Base-by-base conservation (phyloP, 805 yeast genomes). In the Wickerhamomyces ciferrii region DNA sequence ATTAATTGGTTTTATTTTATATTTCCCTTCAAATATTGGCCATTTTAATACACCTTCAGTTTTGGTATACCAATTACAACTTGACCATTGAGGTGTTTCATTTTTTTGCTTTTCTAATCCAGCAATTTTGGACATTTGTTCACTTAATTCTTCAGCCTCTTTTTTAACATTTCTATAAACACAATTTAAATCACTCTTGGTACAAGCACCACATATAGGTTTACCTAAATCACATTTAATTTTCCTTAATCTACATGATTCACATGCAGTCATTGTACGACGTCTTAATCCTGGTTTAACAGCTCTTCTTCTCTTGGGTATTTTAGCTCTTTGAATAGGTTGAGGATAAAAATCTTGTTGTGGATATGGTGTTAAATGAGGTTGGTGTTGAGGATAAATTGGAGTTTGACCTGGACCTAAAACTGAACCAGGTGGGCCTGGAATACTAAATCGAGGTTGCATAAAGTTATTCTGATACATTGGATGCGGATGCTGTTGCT, bases 121-220 rank as follows among this genome's bases (percentile, higher is more conserved):
- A 6, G 52, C 46, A 42, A 53, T 36, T 5, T 39, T 41, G 1
- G 49, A 32, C 3, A 50, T 31, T 11, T 39, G 44, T 14, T 45
- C 50, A 20, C 38, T 39, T 14, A 27, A 9, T 14, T 44, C 17
- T 17, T 27, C 15, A 41, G 42, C 4, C 15, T 45, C 43, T 20
- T 42, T 4, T 19, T 41, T 42, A 21, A 37, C 39, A 10, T 45
- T 17, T 36, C 59, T 43, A 43, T 56, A 58, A 15, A 45, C 31
- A 46, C 62, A 58, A 1, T 39, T 39, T 4, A 47, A 34, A 3
- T 50, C 49, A 23, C 42, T 48, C 41, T 53, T 56, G 4, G 24
- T 5, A 48, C 81, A 76, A n/a, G 65, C 48, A 1, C 75, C 73
- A 56, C 81, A 76, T 1, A 61, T 54, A 1, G 80, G 80, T 43